A percentile compares a stretch with the other conserved stretches of the same genome.
Conservation (phyloP, 345 rosid species). For the Passiflora organensis region DNA sequence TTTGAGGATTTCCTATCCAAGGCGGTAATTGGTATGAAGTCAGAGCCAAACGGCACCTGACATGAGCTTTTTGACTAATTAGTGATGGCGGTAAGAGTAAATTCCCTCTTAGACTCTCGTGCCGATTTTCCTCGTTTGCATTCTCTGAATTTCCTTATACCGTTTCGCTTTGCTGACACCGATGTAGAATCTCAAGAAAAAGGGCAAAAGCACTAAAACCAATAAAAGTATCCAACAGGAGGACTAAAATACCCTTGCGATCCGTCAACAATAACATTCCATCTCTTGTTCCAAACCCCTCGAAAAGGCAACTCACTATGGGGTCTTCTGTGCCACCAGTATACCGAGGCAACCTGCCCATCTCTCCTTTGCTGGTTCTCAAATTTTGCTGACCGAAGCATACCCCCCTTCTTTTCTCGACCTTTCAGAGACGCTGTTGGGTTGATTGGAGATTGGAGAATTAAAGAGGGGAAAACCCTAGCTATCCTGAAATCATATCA, state of each 20-base stretch:
- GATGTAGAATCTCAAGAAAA: not conserved
- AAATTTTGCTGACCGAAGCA: too few species aligned
- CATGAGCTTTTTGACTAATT: not conserved
- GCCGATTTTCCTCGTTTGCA: too few species aligned
- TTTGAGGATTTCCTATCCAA: too few species aligned
- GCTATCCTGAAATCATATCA: not conserved
- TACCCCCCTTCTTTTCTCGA: not conserved
- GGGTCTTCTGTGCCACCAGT: not conserved
- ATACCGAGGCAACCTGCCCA: not conserved
- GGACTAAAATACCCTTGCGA: slow-evolving; percentile 4
- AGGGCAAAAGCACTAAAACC: not conserved
- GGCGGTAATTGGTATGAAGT: too few species aligned
- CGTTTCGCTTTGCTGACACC: too few species aligned
- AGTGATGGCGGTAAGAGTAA: not conserved
- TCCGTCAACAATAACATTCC: not conserved
- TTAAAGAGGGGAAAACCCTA: not conserved
- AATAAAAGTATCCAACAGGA: not conserved
- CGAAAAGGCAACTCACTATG: not conserved
- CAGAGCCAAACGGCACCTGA: too few species aligned
- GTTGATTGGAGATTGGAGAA: not conserved
- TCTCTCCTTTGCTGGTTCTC: too few species aligned
- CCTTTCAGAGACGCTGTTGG: not conserved
- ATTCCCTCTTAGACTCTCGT: too few species aligned
- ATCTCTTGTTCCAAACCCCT: not conserved
- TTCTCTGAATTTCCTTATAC: too few species aligned